Conservation (phyloP, 345 rosid species). For the Sisymbrium altissimum region DNA sequence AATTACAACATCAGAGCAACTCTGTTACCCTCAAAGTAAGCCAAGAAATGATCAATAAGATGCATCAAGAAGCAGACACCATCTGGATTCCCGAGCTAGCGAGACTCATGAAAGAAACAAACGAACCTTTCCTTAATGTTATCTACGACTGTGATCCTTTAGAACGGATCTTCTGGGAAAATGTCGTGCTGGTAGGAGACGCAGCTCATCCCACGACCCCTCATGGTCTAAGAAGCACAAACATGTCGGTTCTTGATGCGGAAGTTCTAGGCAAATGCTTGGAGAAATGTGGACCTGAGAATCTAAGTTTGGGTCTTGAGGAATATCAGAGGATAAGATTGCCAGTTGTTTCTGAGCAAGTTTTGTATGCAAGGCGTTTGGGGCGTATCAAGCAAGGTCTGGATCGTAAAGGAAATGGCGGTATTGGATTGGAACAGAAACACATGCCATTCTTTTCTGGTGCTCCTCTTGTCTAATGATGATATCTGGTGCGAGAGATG, state of each 20-base stretch:
- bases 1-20: conserved; percentile 39
- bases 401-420: conserved; percentile 30
- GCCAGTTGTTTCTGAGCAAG: conserved; percentile 63
- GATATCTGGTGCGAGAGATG: not conserved
- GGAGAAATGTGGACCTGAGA: conserved; percentile 45
- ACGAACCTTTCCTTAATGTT: conserved; percentile 73
- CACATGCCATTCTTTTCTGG: conserved; percentile 52
- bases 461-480: conserved; percentile 36
- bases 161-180: conserved; percentile 46
- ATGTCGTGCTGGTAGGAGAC: conserved; percentile 64
- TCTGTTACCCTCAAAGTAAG: conserved; percentile 67
- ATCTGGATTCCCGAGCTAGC: conserved; percentile 67
- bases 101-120: conserved; percentile 56
- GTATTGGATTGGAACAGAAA: conserved; percentile 50
- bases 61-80: conserved; percentile 63
- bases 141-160: conserved; percentile 76
- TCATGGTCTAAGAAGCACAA: conserved; percentile 76
- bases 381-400: conserved; percentile 73
- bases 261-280: conserved; percentile 65
- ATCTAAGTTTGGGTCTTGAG: conserved; percentile 49
- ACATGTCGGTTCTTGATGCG: conserved; percentile 78
- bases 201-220: conserved; percentile 88
- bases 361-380: conserved; percentile 47
- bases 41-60: conserved; percentile 48
- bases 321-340: conserved; percentile 64